Percentiles rank a stretch among this genome's conserved stretches.
phyloP scores from a whole-genome alignment of 805 yeast genomes.

The Lipomyces lipofer region DNA sequence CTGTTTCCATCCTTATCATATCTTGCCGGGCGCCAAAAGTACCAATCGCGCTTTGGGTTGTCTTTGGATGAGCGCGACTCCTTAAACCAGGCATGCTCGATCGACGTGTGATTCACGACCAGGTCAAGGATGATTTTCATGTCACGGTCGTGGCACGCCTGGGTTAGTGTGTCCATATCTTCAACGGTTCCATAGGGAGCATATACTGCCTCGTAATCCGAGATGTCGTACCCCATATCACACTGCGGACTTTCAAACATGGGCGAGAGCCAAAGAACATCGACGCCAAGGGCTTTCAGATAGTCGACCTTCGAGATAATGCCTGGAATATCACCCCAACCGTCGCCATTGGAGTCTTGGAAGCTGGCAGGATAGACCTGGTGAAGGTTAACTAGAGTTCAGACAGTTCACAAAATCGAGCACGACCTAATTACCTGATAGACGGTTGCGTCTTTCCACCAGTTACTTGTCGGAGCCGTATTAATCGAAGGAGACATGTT shows the following conservation, averaged over 20 bases:
- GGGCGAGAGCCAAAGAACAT: slow-evolving; percentile 59
- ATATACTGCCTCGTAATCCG: slow-evolving; percentile 54
- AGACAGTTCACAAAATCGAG: too few species aligned
- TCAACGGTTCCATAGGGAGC: slow-evolving; percentile 55
- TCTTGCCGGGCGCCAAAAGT: slow-evolving; percentile 55
- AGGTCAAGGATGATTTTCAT: slow-evolving; percentile 56
- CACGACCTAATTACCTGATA: too few species aligned
- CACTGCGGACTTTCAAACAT: slow-evolving; percentile 60
- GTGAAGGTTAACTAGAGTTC: too few species aligned
- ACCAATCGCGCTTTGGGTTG: slow-evolving; percentile 63
- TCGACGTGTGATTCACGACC: slow-evolving; percentile 60
- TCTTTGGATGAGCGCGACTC: slow-evolving; percentile 53
- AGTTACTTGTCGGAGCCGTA: too few species aligned
- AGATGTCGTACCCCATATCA: slow-evolving; percentile 64
- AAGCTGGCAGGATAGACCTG: slow-evolving; percentile 64
- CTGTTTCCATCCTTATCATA: slow-evolving; percentile 61
- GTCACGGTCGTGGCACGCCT: slow-evolving; percentile 50
- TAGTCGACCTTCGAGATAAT: slow-evolving; percentile 54
- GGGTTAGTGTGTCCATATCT: slow-evolving; percentile 52
- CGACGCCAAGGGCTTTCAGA: slow-evolving; percentile 51
- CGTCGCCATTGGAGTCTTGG: slow-evolving; percentile 60
- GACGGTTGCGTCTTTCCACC: slow-evolving; percentile 59
- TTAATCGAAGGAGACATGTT: too few species aligned
- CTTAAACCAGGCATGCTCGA: slow-evolving; percentile 50
- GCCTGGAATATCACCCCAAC: slow-evolving; percentile 58